phyloP scores from a whole-genome alignment of 257 asterid species.

The Solanum gracilifrons region DNA sequence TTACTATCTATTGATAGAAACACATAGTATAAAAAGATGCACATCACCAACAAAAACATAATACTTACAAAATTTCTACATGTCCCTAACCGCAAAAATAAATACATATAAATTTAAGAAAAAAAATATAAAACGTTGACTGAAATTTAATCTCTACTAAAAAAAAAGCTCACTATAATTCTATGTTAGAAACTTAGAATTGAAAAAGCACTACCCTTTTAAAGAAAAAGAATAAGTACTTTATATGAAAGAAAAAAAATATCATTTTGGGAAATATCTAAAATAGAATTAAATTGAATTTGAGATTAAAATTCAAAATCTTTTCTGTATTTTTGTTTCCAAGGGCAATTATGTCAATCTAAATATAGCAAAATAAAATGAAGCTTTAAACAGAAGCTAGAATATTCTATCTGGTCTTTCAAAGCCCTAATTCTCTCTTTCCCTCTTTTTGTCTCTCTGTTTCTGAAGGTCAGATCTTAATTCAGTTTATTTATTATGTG shows the following conservation, averaged over 20 bases:
- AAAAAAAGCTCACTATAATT: background rate
- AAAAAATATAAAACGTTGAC: background rate
- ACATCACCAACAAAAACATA: background rate
- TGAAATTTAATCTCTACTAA: no score
- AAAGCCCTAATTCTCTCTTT: slow-evolving; percentile 14
- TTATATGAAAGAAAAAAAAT: no score
- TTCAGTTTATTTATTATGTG: background rate
- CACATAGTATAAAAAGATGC: background rate
- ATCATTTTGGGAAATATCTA: background rate
- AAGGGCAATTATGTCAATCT: background rate
- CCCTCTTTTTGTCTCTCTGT: background rate
- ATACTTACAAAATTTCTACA: background rate
- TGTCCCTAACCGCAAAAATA: background rate
- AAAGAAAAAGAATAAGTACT: no score
- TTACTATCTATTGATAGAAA: background rate
- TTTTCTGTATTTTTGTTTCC: background rate
- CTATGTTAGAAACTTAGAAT: background rate
- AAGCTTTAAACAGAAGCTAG: background rate
- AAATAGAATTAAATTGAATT: no score
- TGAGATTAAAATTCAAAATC: background rate
- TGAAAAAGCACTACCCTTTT: no score
- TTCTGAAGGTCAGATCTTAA: slow-evolving; percentile 9
- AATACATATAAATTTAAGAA: background rate
- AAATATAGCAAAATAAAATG: background rate
- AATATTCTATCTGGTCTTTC: background rate